A percentile compares a stretch with the other conserved stretches of the same genome.
Evolutionary conservation across 2,329 filamentous ascomycete species (phyloP).

Genomic region (Monascus ruber): DNA sequence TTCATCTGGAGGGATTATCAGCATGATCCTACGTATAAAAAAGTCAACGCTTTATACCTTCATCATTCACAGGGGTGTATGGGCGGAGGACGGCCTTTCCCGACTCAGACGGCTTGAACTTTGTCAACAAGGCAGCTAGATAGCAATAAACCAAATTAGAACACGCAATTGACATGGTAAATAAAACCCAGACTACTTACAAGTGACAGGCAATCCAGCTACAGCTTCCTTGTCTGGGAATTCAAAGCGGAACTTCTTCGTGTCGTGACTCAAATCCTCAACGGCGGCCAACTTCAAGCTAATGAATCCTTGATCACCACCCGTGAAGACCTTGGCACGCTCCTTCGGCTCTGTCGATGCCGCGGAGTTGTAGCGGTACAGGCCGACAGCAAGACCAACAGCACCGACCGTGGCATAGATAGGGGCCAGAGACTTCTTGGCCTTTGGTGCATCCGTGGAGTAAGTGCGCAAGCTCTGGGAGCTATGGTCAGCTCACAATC

Average conservation of each 20-base stretch:
- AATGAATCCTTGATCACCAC: constrained; percentile 83
- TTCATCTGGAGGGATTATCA: constrained; percentile 41
- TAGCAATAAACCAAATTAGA: constrained; percentile 2
- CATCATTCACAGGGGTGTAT: constrained; percentile 85
- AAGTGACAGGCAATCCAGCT: constrained; percentile 70
- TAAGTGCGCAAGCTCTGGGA: constrained; percentile 57
- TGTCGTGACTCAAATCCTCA: constrained; percentile 82
- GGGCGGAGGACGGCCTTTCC: constrained; percentile 82
- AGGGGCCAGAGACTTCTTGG: constrained; percentile 47
- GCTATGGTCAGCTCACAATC: too few species aligned
- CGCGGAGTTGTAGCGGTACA: constrained; percentile 37
- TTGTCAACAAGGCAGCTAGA: constrained; percentile 70
- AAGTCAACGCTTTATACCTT: constrained; percentile 41
- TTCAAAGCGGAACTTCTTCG: constrained; percentile 81
- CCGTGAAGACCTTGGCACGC: constrained; percentile 52
- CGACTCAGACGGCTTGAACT: constrained; percentile 72
- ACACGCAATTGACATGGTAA: too few species aligned
- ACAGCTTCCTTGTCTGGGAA: constrained; percentile 75
- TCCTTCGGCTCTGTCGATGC: constrained; percentile 23
- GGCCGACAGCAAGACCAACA: constrained; percentile 42
- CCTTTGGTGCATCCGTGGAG: constrained; percentile 48
- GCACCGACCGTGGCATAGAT: constrained; percentile 40
- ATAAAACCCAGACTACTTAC: constrained; percentile 31
- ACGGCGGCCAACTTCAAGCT: constrained; percentile 67
- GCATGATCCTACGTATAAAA: background rate